Conservation (phyloP, 148 eudicot species). For the Camellia lanceoleosa region DNA sequence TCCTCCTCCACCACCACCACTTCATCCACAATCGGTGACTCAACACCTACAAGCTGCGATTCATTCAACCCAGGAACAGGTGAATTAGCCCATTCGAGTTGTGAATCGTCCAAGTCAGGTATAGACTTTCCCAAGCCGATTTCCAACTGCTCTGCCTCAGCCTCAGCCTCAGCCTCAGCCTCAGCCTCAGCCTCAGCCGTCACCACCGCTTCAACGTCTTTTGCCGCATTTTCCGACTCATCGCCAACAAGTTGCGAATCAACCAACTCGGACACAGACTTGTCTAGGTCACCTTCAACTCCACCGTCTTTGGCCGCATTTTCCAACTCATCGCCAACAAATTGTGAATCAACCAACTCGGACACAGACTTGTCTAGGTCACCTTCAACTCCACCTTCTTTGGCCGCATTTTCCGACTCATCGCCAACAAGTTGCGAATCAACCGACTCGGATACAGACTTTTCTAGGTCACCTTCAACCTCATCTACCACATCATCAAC, state of each 20-base stretch:
- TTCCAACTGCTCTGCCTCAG: background rate
- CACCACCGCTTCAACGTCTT: background rate
- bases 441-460: background rate
- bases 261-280: background rate
- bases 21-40: conserved; percentile 14
- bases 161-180: background rate
- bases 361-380: background rate
- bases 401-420: background rate
- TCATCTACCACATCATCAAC: background rate
- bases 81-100: background rate
- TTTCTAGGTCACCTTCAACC: background rate
- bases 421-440: background rate
- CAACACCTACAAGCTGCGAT: background rate
- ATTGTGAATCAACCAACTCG: background rate
- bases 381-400: background rate
- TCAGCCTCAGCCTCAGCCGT: background rate
- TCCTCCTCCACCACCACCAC: conserved; percentile 22
- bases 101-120: background rate
- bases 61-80: background rate
- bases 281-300: background rate
- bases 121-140: background rate
- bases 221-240: background rate
- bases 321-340: background rate
- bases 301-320: background rate
- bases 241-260: background rate